These are phyloP conservation scores for Tetrahymena borealis DNA, from an alignment of 73 alveolate species.

Conservation along the genomic window DNA sequence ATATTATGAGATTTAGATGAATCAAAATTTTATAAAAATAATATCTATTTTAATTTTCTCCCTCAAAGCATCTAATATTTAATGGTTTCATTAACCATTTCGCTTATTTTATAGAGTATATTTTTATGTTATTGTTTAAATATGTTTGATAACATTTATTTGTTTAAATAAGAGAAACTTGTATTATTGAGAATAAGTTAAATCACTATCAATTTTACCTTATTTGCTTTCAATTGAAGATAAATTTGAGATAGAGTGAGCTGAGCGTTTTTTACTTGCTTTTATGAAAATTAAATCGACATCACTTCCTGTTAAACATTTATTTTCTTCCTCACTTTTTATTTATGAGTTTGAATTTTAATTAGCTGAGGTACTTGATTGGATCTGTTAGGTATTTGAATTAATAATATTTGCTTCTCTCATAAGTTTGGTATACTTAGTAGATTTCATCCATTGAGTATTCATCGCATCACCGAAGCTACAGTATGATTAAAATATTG, in stretches of 20 bases:
- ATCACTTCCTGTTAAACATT: conserved; percentile 32
- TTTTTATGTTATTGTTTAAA: no score
- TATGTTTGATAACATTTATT: no score
- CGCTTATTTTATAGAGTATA: no score
- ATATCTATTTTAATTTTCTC: no score
- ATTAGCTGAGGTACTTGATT: not conserved
- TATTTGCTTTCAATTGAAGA: not conserved
- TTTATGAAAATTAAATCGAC: conserved; percentile 59
- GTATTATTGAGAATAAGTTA: no score
- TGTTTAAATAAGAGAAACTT: no score
- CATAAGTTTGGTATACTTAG: conserved; percentile 51
- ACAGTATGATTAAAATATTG: conserved; percentile 54
- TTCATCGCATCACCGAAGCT: conserved; percentile 57
- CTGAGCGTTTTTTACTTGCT: conserved; percentile 7
- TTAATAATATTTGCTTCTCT: conserved; percentile 43
- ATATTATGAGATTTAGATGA: not conserved
- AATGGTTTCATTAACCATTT: no score
- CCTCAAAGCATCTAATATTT: no score
- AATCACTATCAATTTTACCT: no score
- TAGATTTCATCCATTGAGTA: conserved; percentile 40
- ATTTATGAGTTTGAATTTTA: not conserved
- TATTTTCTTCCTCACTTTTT: not conserved
- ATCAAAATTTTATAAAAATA: no score
- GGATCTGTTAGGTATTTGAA: not conserved
- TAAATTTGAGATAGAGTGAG: not conserved